Base-by-base conservation (phyloP, 2,329 filamentous ascomycete species). In the Nakataea oryzae region DNA sequence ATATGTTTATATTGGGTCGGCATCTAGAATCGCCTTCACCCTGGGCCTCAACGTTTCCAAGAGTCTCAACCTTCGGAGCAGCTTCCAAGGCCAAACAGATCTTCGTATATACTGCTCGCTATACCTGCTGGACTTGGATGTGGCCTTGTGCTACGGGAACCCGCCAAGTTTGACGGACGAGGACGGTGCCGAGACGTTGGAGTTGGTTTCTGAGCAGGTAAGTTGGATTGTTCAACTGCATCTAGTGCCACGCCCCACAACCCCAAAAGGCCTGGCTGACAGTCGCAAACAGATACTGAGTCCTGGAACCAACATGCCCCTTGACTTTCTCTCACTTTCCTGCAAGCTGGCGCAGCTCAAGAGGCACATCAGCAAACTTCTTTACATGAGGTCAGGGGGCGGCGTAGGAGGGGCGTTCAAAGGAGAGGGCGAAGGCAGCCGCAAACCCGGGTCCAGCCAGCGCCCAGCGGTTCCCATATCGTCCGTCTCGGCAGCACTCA, bases 1-100 rank as follows among this genome's bases (percentile, higher is more conserved):
- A 9, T 69, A 69, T 57, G 63, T 70, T 21, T 70, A 70, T 41
- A 63, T 70, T 26, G 68, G 69, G 17, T 65, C 69, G 3, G 69
- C 69, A 1, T 64, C 68, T 1, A 64, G 69, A 3, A 70, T 70
- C 11, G 67, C 69, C 6, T 67, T 67, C 32, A 69, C 67, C 8
- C 63, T 70, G 3, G 68, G 68, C 5, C 63, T 70, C 17, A 68
- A 69, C 54, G 63, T 69, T 13, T 64, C 66, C n/a, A 65, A 65
- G 3, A 62, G 66, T 28, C 65, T 65, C 5, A 64, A 67, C 29
- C 62, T 66, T 13, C 65, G 64, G 30, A 65, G 65, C 30, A 69
- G 67, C 34, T 62, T 70, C 4, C 67, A 69, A 54, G 64, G 65
- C 9, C 69, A 70, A 61, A 56, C 67, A 11, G 68, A 69, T 47